Evolutionary conservation across 2,329 filamentous ascomycete genomes (phyloP).

Genomic region (Scedosporium dehoogii): DNA sequence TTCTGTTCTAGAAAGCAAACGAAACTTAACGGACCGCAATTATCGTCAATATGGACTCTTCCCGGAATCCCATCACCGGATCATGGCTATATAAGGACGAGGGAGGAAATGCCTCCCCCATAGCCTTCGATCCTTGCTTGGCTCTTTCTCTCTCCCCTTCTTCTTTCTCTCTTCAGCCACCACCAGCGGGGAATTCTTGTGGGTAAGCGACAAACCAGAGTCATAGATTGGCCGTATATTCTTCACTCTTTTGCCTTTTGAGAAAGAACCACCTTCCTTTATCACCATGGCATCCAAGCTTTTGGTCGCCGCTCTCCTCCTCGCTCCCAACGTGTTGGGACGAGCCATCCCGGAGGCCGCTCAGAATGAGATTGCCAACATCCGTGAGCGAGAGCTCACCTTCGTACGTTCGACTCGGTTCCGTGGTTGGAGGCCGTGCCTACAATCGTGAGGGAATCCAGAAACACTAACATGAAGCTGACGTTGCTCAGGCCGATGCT

Average conservation of each 20-base stretch:
- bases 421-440: not conserved
- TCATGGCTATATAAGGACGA: not conserved
- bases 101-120: not conserved
- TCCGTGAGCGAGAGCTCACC: conserved; percentile 3
- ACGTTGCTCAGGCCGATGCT: not conserved
- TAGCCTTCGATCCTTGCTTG: not conserved
- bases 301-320: conserved; percentile 10
- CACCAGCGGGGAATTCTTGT: not conserved
- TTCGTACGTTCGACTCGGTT: not conserved
- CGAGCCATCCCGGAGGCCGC: conserved; percentile 7
- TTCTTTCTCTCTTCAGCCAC: not conserved
- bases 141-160: not conserved
- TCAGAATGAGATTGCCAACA: not conserved
- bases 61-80: not conserved
- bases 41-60: not conserved
- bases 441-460: not conserved
- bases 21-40: not conserved
- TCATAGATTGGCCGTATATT: not conserved
- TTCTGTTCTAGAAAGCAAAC: not conserved
- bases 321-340: conserved; percentile 11
- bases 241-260: not conserved
- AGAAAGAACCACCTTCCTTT: not conserved
- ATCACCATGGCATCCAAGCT: conserved; percentile 11
- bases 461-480: not conserved
- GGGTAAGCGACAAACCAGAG: not conserved